Evolutionary conservation across 139 green algal genomes (phyloP).

Genomic region (Chlorella sp.): DNA sequence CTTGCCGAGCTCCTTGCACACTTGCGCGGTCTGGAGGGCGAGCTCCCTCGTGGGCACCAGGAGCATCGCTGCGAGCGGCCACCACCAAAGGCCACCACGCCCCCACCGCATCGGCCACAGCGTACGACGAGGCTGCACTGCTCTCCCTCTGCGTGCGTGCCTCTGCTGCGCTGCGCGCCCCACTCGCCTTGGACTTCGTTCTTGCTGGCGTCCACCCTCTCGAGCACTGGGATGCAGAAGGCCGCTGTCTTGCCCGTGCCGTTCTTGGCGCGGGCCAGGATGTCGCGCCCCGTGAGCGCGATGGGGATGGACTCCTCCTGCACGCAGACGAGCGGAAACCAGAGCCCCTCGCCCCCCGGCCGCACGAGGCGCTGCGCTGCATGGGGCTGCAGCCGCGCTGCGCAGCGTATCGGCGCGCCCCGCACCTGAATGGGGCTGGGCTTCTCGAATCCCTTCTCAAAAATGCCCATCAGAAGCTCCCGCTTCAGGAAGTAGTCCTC

Average conservation of each 20-base stretch:
- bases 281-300: conserved; percentile 92
- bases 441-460: conserved; percentile 98
- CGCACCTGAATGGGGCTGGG: conserved; percentile 88
- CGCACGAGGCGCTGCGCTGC: too few relatives aligned
- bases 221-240: conserved; percentile 96
- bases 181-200: conserved; percentile 90
- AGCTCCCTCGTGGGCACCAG: conserved; percentile 97
- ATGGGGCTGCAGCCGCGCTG: too few relatives aligned
- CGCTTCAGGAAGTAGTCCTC: conserved; percentile 99
- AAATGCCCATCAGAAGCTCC: conserved; percentile 98
- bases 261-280: conserved; percentile 99
- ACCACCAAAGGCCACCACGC: too few relatives aligned
- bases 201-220: conserved; percentile 83
- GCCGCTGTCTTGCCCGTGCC: conserved; percentile 98
- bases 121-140: too few relatives aligned
- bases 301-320: conserved; percentile 98
- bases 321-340: too few relatives aligned
- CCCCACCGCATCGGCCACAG: too few relatives aligned
- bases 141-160: too few relatives aligned
- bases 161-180: too few relatives aligned
- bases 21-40: conserved; percentile 94
- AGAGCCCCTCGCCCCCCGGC: too few relatives aligned
- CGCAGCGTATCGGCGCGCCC: too few relatives aligned
- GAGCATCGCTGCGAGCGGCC: conserved; percentile 71
- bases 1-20: conserved; percentile 97